Evolutionary conservation across 1,284 basidiomycete genomes (phyloP), one percentile per base, ranked within the genome.

Genomic region (Puccinia brachypodii): DNA sequence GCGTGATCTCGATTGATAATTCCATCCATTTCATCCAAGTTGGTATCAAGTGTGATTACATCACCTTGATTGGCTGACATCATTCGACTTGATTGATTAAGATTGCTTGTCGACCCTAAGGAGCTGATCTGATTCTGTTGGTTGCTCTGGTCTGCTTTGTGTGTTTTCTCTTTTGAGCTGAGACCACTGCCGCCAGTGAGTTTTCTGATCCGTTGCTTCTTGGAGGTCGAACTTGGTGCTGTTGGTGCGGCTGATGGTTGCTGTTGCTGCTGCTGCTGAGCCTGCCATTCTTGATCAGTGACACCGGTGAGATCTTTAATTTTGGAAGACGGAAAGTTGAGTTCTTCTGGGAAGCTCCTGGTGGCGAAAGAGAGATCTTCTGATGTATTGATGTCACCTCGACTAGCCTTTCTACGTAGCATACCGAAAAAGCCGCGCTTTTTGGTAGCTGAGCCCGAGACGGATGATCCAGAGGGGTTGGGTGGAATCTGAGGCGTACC

Each of bases 1-100:
- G 42, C 82, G 82, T 82, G 71, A 83, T 84, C 88, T 22, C 88
- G 86, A 86, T 94, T 89, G 83, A 97, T 89, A 85, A 96, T 94
- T 36, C 93, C 95, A 71, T 93, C 92, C 89, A 97, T 94, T 82
- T 91, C 89, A 42, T 92, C 90, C 60, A 96, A 88, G 84, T 96
- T 91, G 72, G 91, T 92, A 87, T 96, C 93, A 53, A 95, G 89
- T 28, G 88, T 88, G 84, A 90, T 85, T 11, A 81, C 25, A 53
- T 81, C 60, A 53, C 53, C 62, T 40, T 81, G 72, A 58, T 80
- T 80, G 28, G 25, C 28, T 19, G 62, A 31, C 3, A n/a, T 42
- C 31, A 36, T 25, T 25, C 40, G 78, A 74, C 60, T 79, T 19
- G 66, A 60, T 31, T 74, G 71, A 38, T 44, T 19, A 31, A 69